Base-by-base conservation (phyloP, 179 eudicot genomes). In the Corrigiola litoralis region DNA sequence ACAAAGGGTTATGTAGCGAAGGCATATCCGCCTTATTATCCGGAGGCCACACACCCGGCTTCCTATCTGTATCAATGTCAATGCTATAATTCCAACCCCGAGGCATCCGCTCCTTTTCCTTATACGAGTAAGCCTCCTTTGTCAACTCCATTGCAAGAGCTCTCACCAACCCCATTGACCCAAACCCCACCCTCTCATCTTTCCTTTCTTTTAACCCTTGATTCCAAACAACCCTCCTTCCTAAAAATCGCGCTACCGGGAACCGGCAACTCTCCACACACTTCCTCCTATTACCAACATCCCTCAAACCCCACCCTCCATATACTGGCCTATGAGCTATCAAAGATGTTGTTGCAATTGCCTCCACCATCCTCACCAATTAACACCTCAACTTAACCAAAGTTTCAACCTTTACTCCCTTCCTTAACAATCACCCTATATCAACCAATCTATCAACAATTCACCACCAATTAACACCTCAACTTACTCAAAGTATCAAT, bases 71-170 rank as follows among this genome's bases (percentile, higher is more conserved):
- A 49, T 61, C 81, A 33, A 65, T 40, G 45, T 85, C 97, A 20
- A 77, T 32, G 12, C 46, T 46, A 34, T 76, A 74, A 16, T 75
- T 73, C 72, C 83, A 85, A 41, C 74, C 72, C 33, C 71, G 69
- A 1, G 82, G 79, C n/a, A 76, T 48, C 47, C 72, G 69, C 41
- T 82, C 82, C 65, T 85, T 79, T 23, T 87, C 86, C 27, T 72
- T 82, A 44, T 38, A 73, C 0, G 80, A 45, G 58, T 78, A 82
- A 5, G 77, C 89, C 76, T 92, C 97, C 65, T 81, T 87, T 4
- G 87, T 81, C 65, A 92, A 70, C 60, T 87, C 98, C 90, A 79
- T 83, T 38, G 98, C 90, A 52, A 82, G 85, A 9, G 88, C 85
- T 70, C 68, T 87, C 24, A 84, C 66, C 11, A 74, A 16, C 16